phyloP scores from a whole-genome alignment of 192 early-diverging fungal species.

The Entomortierella lignicola region DNA sequence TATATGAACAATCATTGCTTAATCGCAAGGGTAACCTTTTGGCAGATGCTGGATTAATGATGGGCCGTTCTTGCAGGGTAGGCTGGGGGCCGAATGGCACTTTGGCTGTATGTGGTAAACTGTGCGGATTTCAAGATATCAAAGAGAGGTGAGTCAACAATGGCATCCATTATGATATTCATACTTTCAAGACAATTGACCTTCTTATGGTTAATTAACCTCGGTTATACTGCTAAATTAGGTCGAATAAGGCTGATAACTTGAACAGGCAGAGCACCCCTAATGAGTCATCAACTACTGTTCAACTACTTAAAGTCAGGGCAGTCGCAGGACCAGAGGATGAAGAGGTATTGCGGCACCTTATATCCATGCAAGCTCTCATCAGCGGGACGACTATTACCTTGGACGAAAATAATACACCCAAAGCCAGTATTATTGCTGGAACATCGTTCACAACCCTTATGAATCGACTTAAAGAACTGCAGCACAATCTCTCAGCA shows the following conservation, averaged over 20 bases:
- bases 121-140: slow-evolving; percentile 21
- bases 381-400: slow-evolving; percentile 24
- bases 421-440: slow-evolving; percentile 21
- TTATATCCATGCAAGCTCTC: slow-evolving; percentile 24
- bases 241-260: not conserved
- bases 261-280: not conserved
- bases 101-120: slow-evolving; percentile 68
- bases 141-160: slow-evolving; percentile 46
- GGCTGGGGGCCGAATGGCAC: slow-evolving; percentile 86
- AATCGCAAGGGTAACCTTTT: slow-evolving; percentile 57
- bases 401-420: slow-evolving; percentile 20
- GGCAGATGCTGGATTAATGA: slow-evolving; percentile 80
- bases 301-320: slow-evolving; percentile 19
- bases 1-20: slow-evolving; percentile 41
- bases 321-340: slow-evolving; percentile 13
- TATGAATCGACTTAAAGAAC: slow-evolving; percentile 34
- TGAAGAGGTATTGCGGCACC: slow-evolving; percentile 15
- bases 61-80: slow-evolving; percentile 86
- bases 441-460: slow-evolving; percentile 35
- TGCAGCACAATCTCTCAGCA: slow-evolving; percentile 15
- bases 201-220: no score
- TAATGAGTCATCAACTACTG: not conserved
- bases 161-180: no score
- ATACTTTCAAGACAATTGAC: no score
- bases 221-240: no score